Evolutionary conservation across 805 yeast genomes (phyloP).

Genomic region (Priceomyces melissophilus): DNA sequence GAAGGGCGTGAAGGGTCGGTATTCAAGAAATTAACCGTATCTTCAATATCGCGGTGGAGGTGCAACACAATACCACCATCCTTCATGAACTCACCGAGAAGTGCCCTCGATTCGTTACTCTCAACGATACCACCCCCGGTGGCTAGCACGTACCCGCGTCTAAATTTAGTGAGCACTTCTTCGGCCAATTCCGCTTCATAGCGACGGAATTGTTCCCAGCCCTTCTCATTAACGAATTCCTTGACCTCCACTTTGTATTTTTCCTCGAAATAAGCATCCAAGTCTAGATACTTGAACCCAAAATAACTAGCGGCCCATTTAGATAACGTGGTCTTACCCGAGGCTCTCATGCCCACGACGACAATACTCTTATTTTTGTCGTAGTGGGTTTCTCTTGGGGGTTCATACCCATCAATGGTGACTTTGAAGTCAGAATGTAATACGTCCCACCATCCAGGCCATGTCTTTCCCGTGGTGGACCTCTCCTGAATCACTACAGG

Average conservation of each 20-base stretch:
- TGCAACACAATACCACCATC: constrained; percentile 82
- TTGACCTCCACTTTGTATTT: constrained; percentile 50
- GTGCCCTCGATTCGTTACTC: constrained; percentile 58
- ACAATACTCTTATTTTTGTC: constrained; percentile 53
- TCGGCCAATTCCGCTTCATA: constrained; percentile 58
- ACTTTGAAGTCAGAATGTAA: constrained; percentile 67
- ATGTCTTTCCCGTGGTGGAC: constrained; percentile 92
- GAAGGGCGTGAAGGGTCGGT: constrained; percentile 88
- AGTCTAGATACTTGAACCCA: constrained; percentile 68
- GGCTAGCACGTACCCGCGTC: constrained; percentile 65
- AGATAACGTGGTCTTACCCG: constrained; percentile 88
- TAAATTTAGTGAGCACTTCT: constrained; percentile 40
- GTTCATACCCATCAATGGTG: constrained; percentile 69
- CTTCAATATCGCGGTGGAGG: constrained; percentile 80
- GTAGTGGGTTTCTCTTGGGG: constrained; percentile 34
- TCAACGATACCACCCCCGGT: constrained; percentile 98
- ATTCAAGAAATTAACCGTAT: constrained; percentile 70
- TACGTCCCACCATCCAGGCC: constrained; percentile 99
- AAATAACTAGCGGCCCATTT: constrained; percentile 69
- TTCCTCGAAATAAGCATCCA: constrained; percentile 70
- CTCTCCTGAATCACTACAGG: constrained; percentile 80
- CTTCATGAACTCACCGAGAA: constrained; percentile 51
- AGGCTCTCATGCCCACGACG: constrained; percentile 96
- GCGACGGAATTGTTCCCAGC: constrained; percentile 87
- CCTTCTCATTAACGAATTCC: constrained; percentile 55